Conservation (phyloP, 2,329 filamentous ascomycete genomes). For the Diaporthe destruens region DNA sequence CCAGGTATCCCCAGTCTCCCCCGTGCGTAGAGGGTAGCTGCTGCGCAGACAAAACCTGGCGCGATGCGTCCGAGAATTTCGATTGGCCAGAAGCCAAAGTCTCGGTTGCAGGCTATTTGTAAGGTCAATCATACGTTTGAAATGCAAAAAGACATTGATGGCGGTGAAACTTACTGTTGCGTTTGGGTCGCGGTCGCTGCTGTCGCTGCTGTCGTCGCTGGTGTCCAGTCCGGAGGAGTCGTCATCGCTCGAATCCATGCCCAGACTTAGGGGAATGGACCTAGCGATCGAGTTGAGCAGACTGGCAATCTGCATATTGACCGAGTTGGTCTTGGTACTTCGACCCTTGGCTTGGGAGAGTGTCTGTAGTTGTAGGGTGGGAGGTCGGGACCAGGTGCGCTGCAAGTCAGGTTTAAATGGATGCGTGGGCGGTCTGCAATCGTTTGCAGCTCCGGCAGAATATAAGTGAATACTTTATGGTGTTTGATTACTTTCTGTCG, state of each 20-base stretch:
- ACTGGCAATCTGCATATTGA: neutral
- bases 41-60: neutral
- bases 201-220: neutral
- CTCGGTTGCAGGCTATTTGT: neutral
- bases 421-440: neutral
- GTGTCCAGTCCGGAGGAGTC: neutral
- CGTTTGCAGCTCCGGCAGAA: neutral
- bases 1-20: neutral
- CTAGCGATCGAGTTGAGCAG: neutral
- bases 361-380: too few relatives aligned
- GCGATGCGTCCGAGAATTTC: too few relatives aligned
- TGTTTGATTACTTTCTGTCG: neutral
- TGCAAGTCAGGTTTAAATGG: neutral
- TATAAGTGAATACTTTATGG: neutral
- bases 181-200: neutral
- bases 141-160: accelerated
- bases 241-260: neutral
- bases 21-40: too few relatives aligned
- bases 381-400: too few relatives aligned
- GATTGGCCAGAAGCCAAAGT: neutral
- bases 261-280: neutral
- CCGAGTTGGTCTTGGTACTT: neutral
- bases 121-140: neutral
- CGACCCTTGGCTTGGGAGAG: neutral
- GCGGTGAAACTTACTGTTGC: neutral